Evolutionary conservation across 148 eudicot species (phyloP), one percentile per base, ranked within the genome.

Genomic region (Drosera capensis): DNA sequence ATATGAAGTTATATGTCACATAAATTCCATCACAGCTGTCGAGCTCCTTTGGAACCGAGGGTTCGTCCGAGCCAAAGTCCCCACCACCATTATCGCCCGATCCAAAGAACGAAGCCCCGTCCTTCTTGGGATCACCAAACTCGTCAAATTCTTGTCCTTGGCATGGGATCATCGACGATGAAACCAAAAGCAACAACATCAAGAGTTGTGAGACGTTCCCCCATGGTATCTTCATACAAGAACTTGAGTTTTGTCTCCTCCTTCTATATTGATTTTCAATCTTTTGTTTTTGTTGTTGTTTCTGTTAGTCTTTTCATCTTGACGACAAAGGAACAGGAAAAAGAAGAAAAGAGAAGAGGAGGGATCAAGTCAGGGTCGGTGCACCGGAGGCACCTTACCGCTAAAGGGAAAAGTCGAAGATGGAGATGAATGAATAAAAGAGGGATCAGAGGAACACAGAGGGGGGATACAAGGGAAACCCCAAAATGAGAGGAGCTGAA

Each of bases 1-100:
- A 50, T 23, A 54, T 44, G 35, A 71, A 78, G 25, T 46, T 24
- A 56, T 78, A 78, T 0, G 71, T 8, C 2, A 78, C 20, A 47
- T 68, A 78, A 14, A 78, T 60, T 3, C 85, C 80, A 40, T 78
- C 66, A 40, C 85, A 78, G 52, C 6, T 51, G 25, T 39, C 50
- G 24, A 36, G 54, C 12, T 16, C 20, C 20, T 67, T 67, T 11
- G 71, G 67, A 40, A 67, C 48, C 26, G 47, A 51, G 8, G 63
- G 59, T 42, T 35, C 55, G 16, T 53, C 51, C 1, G 50, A 25
- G 4, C 49, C 47, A 0, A 55, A 25, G 14, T 25, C 56, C 13
- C 46, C 51, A 3, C 23, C 45, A 8, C 43, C 43, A 1, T 2
- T 7, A 7, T 14, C 43, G 7, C 43, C 43, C 23, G 45, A 17